Evolutionary conservation across 1,284 basidiomycete genomes (phyloP).

Genomic region (Gomphus bonarii): DNA sequence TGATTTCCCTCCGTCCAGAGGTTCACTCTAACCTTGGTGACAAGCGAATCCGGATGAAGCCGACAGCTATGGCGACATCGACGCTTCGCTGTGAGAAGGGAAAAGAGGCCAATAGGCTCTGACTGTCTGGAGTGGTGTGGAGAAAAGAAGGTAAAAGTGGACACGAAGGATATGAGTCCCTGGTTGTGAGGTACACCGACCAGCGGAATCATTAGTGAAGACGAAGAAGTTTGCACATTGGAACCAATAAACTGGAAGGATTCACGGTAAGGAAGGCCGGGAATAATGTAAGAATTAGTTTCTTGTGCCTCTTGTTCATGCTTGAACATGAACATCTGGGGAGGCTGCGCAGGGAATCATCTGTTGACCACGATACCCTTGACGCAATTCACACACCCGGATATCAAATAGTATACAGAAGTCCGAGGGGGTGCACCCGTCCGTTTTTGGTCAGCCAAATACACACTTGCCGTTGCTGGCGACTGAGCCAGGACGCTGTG

Average conservation of each 20-base stretch:
- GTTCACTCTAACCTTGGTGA: background rate
- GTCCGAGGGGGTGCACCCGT: background rate
- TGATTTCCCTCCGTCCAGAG: background rate
- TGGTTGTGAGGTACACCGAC: background rate
- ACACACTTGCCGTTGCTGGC: background rate
- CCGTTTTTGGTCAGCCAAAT: background rate
- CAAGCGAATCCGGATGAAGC: conserved; percentile 11
- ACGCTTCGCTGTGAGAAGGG: conserved; percentile 1
- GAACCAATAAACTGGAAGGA: background rate
- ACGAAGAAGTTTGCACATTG: background rate
- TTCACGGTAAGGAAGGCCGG: background rate
- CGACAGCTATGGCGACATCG: conserved; percentile 6
- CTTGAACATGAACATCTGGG: background rate
- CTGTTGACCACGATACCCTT: background rate
- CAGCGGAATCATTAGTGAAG: background rate
- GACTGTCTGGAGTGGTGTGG: background rate
- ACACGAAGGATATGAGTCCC: background rate
- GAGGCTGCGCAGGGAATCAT: background rate
- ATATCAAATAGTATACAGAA: background rate
- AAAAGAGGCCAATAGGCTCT: background rate
- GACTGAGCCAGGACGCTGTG: background rate
- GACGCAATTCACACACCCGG: background rate
- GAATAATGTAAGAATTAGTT: background rate
- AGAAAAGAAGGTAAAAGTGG: background rate
- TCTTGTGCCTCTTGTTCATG: background rate